phyloP scores from a whole-genome alignment of 176 grass and related monocot genomes.

The Triticum monococcum region DNA sequence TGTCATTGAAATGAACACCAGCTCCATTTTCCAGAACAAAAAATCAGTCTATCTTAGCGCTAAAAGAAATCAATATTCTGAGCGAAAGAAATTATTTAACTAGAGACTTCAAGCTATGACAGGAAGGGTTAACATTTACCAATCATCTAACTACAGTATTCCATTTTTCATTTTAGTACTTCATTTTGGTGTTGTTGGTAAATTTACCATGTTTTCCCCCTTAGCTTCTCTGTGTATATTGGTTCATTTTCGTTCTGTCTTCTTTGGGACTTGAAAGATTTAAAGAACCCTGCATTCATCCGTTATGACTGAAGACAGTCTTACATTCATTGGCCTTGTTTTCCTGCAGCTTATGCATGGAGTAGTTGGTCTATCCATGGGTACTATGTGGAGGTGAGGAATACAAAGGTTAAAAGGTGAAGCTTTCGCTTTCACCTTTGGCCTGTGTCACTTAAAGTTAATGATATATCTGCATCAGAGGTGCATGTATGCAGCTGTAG shows the following conservation, averaged over 20 bases:
- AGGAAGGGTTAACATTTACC: not conserved
- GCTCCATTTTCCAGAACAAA: not conserved
- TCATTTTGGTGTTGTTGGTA: not conserved
- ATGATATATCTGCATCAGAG: slow-evolving; percentile 7
- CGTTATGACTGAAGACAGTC: not conserved
- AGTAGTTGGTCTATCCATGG: slow-evolving; percentile 86
- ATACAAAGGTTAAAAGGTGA: slow-evolving; percentile 5
- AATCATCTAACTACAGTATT: not conserved
- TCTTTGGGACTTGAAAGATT: slow-evolving; percentile 14
- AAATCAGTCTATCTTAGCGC: not conserved
- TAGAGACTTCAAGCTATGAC: not conserved
- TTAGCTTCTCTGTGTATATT: not conserved
- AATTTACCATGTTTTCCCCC: not conserved
- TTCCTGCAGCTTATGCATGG: slow-evolving; percentile 92
- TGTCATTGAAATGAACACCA: not conserved
- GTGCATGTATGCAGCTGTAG: slow-evolving; percentile 4
- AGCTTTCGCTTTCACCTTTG: slow-evolving; percentile 6
- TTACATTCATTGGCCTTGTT: slow-evolving; percentile 7
- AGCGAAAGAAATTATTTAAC: not conserved
- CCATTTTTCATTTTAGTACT: not conserved
- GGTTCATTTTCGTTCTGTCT: not conserved
- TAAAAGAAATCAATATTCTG: not conserved
- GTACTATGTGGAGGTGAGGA: slow-evolving; percentile 89
- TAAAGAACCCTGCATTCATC: not conserved
- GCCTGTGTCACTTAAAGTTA: slow-evolving; percentile 5